Evolutionary conservation across 2,329 filamentous ascomycete genomes (phyloP).

Genomic region (Aureobasidium sp.): DNA sequence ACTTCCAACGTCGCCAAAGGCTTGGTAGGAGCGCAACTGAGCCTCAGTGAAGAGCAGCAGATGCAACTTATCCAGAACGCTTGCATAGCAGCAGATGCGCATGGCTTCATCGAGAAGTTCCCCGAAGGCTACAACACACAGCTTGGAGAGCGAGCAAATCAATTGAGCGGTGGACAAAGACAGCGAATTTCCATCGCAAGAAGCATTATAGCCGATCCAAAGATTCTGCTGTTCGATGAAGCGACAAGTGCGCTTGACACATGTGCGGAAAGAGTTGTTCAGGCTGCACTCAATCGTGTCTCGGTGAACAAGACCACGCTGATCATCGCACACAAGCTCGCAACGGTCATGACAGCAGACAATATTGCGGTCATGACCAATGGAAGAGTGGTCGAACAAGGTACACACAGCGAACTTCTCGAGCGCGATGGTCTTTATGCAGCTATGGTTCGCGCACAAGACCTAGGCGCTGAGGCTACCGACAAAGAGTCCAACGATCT

Average conservation of each 20-base stretch:
- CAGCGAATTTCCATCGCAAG: constrained; percentile 31
- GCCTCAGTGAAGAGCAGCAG: constrained; percentile 22
- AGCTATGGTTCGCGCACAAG: constrained; percentile 38
- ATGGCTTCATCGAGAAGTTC: constrained; percentile 30
- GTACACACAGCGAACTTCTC: constrained; percentile 33
- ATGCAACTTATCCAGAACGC: constrained; percentile 26
- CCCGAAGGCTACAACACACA: constrained; percentile 28
- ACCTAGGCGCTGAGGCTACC: constrained; percentile 27
- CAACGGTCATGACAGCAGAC: constrained; percentile 36
- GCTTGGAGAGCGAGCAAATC: constrained; percentile 26
- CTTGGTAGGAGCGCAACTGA: constrained; percentile 21
- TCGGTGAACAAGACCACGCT: constrained; percentile 27
- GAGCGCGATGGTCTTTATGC: constrained; percentile 31
- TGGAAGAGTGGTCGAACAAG: constrained; percentile 37
- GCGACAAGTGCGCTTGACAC: constrained; percentile 31
- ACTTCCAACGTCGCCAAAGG: constrained; percentile 30
- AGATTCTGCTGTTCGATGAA: constrained; percentile 29
- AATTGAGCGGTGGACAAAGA: constrained; percentile 27
- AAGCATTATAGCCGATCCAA: constrained; percentile 28
- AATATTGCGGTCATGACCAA: constrained; percentile 38
- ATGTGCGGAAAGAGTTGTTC: constrained; percentile 26
- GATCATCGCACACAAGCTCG: constrained; percentile 37
- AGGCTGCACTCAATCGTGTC: constrained; percentile 26
- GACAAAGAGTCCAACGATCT: neutral
- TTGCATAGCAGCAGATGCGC: constrained; percentile 26